phyloP scores from a whole-genome alignment of 208 protist species.

The Leishmania mexicana region DNA sequence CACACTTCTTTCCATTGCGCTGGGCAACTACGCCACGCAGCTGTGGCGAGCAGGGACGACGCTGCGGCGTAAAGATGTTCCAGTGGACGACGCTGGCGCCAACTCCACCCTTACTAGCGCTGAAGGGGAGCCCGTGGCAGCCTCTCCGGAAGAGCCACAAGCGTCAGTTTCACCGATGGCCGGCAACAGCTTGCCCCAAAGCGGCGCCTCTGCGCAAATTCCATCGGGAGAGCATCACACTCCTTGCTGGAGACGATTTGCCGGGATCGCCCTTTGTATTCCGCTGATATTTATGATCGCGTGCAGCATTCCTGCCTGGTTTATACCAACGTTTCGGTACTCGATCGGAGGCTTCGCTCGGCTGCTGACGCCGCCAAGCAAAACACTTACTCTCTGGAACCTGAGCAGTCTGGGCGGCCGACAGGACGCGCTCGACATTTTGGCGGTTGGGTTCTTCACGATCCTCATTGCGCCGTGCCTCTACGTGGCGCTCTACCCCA shows the following conservation, averaged over 20 bases:
- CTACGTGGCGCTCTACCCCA: slow-evolving; percentile 31
- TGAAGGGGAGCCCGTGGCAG: neutral
- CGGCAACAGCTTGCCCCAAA: no score
- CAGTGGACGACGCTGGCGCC: neutral
- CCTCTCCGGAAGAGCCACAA: neutral
- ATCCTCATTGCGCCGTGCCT: slow-evolving; percentile 49
- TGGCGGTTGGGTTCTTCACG: slow-evolving; percentile 36
- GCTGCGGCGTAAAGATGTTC: neutral
- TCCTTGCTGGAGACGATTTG: neutral
- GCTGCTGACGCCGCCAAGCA: slow-evolving; percentile 20
- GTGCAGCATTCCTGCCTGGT: slow-evolving; percentile 42
- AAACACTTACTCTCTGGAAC: slow-evolving; percentile 26
- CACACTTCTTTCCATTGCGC: slow-evolving; percentile 50
- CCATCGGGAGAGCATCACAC: neutral
- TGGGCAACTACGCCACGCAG: slow-evolving; percentile 71
- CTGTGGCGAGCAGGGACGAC: slow-evolving; percentile 57
- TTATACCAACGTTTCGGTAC: slow-evolving; percentile 40
- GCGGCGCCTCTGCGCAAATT: neutral
- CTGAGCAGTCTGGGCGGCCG: slow-evolving; percentile 24
- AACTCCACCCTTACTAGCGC: neutral
- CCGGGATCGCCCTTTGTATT: neutral
- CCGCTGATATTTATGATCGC: slow-evolving; percentile 8
- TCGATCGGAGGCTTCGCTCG: slow-evolving; percentile 35
- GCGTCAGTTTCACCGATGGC: neutral
- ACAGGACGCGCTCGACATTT: neutral